These are phyloP conservation scores for Olyra latifolia DNA, from an alignment of 176 grass and related monocot species.

Conservation along the genomic window DNA sequence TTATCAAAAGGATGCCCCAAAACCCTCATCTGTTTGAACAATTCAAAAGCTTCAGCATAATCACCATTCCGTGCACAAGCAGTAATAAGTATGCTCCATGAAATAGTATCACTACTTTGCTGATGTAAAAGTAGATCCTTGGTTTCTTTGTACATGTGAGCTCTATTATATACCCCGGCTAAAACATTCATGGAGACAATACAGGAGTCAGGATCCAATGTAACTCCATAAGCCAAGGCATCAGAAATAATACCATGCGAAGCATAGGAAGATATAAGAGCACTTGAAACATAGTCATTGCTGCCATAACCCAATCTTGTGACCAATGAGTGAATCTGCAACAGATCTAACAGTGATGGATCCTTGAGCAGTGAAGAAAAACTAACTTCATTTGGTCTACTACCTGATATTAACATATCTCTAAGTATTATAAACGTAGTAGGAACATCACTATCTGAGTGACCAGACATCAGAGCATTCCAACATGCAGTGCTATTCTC, in stretches of 20 bases:
- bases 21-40: constrained; percentile 62
- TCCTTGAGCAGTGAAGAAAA: constrained; percentile 69
- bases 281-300: constrained; percentile 62
- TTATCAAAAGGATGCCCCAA: constrained; percentile 48
- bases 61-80: constrained; percentile 55
- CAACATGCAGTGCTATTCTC: constrained; percentile 50
- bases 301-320: constrained; percentile 60
- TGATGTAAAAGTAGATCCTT: constrained; percentile 56
- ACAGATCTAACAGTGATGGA: constrained; percentile 39
- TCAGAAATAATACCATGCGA: constrained; percentile 49
- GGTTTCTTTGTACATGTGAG: constrained; percentile 44
- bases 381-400: constrained; percentile 57
- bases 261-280: constrained; percentile 69
- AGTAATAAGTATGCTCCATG: constrained; percentile 79
- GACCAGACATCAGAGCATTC: constrained; percentile 62
- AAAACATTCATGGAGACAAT: constrained; percentile 50
- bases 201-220: constrained; percentile 33
- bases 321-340: constrained; percentile 65
- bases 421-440: constrained; percentile 40
- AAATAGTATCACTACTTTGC: constrained; percentile 48
- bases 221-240: constrained; percentile 44
- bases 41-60: constrained; percentile 52
- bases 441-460: constrained; percentile 33
- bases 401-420: constrained; percentile 49
- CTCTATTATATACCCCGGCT: constrained; percentile 64